Percentiles rank a stretch among this genome's conserved stretches.
Conservation (phyloP, 192 early-diverging fungal species). For the Backusella tuberculispora region DNA sequence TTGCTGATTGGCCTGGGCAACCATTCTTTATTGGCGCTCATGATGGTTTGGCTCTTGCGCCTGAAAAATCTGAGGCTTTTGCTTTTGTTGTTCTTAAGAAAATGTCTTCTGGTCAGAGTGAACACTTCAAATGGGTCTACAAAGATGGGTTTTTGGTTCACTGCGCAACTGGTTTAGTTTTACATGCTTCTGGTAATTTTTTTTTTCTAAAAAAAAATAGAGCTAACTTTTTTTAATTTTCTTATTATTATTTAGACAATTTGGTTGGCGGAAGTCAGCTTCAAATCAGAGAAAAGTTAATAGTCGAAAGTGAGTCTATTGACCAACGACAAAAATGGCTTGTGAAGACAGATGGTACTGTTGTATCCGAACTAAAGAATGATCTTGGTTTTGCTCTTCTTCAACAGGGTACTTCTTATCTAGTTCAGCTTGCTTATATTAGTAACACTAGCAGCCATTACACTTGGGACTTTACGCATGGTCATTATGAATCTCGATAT, state of each 20-base stretch:
- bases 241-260: conserved; percentile 10
- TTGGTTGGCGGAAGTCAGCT: conserved; percentile 24
- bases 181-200: conserved; percentile 32
- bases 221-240: neutral
- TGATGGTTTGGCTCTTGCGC: conserved; percentile 24
- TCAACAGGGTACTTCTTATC: neutral
- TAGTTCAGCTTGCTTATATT: conserved; percentile 20
- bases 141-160: conserved; percentile 29
- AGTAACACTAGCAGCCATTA: conserved; percentile 12
- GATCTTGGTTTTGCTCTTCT: conserved; percentile 27
- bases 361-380: conserved; percentile 1
- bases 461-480: conserved; percentile 16
- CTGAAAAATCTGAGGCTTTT: conserved; percentile 24
- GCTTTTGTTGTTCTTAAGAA: conserved; percentile 9
- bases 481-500: conserved; percentile 18
- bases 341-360: conserved; percentile 23
- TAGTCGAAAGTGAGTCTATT: neutral
- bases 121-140: conserved; percentile 24
- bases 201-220: neutral
- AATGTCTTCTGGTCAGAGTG: conserved; percentile 4
- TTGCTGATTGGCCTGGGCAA: conserved; percentile 30
- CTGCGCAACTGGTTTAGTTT: conserved; percentile 29
- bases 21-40: conserved; percentile 26
- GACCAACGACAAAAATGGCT: conserved; percentile 20
- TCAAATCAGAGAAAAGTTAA: conserved; percentile 18